Evolutionary conservation across 2,329 filamentous ascomycete species (phyloP), one percentile per base, ranked within the genome.

Genomic region (Aspergillus luchuensis): DNA sequence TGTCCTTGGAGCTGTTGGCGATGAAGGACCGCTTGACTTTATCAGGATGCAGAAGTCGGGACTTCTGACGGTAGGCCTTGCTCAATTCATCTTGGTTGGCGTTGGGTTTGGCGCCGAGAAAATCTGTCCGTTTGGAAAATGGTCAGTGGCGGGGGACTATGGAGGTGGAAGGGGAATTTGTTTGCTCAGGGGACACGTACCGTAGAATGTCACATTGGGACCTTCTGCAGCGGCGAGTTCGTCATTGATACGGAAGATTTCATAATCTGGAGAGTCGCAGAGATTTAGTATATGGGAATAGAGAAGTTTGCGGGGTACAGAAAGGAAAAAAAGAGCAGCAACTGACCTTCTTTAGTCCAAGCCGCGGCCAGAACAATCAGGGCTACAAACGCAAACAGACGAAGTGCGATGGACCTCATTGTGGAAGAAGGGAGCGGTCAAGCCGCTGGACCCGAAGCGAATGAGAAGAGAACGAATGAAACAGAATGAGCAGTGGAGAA

Each of bases 181-280:
- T 19, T 38, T 33, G 28, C 51, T 17, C 33, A 51, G 30, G 60
- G 54, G 28, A 23, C 48, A 50, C 63, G n/a, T 74, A 82, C 81
- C 82, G 85, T 99, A 99, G 79, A 99, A 99, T 69, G 91, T 95
- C 62, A 91, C 85, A 64, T 91, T 89, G 55, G 82, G 72, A 60
- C 95, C 92, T 76, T 97, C 91, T 66, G 87, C 82, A 48, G 86
- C 79, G 62, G 85, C 81, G 58, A 99, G 86, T 76, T 98, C 95
- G 80, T 97, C 92, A 72, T 89, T 89, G 64, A 99, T 84, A 70
- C 92, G 91, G 82, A 99, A 99, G 81, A 99, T 98, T 80, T 99
- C 95, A 74, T 96, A 92, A 79, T 99, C 95, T 96, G 63, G 45
- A 38, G 13, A 47, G 52, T 43, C 28, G 54, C 62, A 41, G 36